phyloP scores from a whole-genome alignment of 164 flowering plant genomes.

The Berberis thunbergii region DNA sequence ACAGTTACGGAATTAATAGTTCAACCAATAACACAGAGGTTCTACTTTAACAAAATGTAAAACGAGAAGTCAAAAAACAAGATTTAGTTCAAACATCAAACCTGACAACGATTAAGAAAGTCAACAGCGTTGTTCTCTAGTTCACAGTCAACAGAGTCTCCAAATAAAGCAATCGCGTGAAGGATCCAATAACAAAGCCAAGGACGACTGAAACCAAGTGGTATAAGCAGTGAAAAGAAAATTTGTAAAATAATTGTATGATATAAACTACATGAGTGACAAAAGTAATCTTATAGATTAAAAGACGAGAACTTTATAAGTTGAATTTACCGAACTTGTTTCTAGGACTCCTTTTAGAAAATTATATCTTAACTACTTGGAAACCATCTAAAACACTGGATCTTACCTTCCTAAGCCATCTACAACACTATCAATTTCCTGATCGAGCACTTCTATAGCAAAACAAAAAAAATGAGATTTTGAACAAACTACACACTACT shows the following conservation, averaged over 20 bases:
- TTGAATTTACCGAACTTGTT: neutral
- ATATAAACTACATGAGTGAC: neutral
- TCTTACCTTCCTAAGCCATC: too few relatives aligned
- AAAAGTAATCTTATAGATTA: neutral
- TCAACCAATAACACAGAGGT: too few relatives aligned
- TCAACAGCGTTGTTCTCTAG: conserved; percentile 49
- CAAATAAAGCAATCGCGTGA: conserved; percentile 74
- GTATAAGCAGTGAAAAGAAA: neutral
- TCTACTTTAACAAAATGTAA: neutral
- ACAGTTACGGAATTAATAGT: too few relatives aligned
- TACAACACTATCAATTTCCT: too few relatives aligned
- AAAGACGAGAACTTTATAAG: neutral
- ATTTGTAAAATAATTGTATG: neutral
- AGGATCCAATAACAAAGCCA: conserved; percentile 98
- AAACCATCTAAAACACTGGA: too few relatives aligned
- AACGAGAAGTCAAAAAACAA: neutral
- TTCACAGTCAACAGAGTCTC: conserved; percentile 54
- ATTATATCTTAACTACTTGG: too few relatives aligned
- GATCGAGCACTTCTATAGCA: too few relatives aligned
- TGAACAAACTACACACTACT: too few relatives aligned
- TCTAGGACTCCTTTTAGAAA: neutral
- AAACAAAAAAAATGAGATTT: too few relatives aligned
- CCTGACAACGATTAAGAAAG: conserved; percentile 91
- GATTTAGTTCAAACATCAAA: conserved; percentile 14
- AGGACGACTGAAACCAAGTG: conserved; percentile 55